Base-by-base conservation (phyloP, 441 rosid genomes). In the Populus hybrid region DNA sequence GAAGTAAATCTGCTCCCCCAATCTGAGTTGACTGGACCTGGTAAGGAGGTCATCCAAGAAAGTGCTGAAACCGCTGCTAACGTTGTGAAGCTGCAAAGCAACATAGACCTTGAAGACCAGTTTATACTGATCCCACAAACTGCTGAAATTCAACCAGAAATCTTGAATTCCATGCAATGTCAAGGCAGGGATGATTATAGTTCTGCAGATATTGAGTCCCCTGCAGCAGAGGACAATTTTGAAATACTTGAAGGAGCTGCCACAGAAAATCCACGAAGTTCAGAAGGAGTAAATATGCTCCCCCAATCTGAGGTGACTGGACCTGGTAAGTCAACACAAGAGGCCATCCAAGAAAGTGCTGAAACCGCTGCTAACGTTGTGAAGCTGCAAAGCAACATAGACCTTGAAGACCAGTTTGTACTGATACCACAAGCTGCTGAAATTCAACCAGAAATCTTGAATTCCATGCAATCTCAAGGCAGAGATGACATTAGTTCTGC, bases 61-160 rank as follows among this genome's bases (percentile, higher is more conserved):
- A 82, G 28, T 34, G 73, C 18, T 73, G 82, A 70, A 34, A 34
- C 36, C 36, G 36, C 36, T 34, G 36, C 36, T 73, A 23, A 11
- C 78, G 50, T 32, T 23, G 61, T 54, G 76, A 84, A 61, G 76
- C 85, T 75, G 68, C 81, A 77, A 67, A 74, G 68, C 21, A 61
- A 70, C 26, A 67, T 72, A 30, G 79, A 67, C 38, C 34, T 35
- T 69, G 23, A 8, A 12, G 82, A 78, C 30, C 79, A 81, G 73
- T 65, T 35, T 18, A 68, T 59, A 26, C 72, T 38, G n/a, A 66
- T 72, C 30, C 30, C 40, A 30, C 76, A 71, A 65, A 78, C 70
- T 70, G 50, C 76, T 6, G 81, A 84, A 70, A 67, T 26, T 73
- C 79, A 84, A 71, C 74, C 74, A 8, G 81, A 77, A 42, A 74